These are phyloP conservation scores for Hibiscus tridactylites DNA, from an alignment of 345 rosid genomes.

Conservation along the genomic window DNA sequence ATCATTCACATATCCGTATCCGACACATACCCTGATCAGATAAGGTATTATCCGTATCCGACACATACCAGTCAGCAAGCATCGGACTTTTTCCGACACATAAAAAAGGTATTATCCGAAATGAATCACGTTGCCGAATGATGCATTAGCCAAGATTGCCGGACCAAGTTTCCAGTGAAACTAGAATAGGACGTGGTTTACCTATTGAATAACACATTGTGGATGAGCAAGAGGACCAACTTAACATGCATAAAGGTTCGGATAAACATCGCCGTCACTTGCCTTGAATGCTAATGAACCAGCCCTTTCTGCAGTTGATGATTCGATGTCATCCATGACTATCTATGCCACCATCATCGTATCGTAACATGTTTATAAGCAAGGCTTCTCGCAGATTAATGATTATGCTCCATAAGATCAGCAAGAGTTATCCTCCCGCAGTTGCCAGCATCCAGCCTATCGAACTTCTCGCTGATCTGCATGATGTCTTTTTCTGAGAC, in stretches of 20 bases:
- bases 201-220: not conserved
- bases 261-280: not conserved
- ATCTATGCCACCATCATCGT: not conserved
- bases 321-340: not conserved
- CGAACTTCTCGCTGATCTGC: slow-evolving; percentile 51
- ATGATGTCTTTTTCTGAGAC: slow-evolving; percentile 54
- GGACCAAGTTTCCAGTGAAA: not conserved
- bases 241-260: not conserved
- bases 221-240: not conserved
- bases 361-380: not conserved
- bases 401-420: slow-evolving; percentile 50
- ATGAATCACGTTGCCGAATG: not conserved
- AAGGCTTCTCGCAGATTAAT: slow-evolving; percentile 4
- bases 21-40: not conserved
- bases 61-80: not conserved
- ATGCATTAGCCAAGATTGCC: not conserved
- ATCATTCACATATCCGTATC: not conserved
- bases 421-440: slow-evolving; percentile 69
- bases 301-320: not conserved
- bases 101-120: not conserved
- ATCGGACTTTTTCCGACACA: not conserved
- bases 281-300: not conserved
- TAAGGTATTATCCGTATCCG: not conserved
- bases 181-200: not conserved
- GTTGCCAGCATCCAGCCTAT: slow-evolving; percentile 56